Evolutionary conservation across 1,284 basidiomycete genomes (phyloP), one percentile per base, ranked within the genome.

Genomic region (Golubevia sp.): DNA sequence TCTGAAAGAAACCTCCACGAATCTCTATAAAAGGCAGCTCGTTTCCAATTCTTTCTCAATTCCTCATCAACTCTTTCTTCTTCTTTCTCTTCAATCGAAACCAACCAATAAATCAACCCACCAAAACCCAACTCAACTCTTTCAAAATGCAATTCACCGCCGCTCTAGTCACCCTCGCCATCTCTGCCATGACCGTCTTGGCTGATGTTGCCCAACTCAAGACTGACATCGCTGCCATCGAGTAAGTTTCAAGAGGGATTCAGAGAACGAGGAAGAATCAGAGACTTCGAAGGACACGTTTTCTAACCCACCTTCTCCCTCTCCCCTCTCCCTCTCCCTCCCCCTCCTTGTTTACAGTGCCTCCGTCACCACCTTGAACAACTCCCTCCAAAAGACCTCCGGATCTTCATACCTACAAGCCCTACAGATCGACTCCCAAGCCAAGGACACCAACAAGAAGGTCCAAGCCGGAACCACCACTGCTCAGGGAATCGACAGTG

Each of bases 131-230:
- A 8, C 11, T 18, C 11, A 44, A 44, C 38, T 44, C n/a, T n/a
- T 11, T n/a, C 18, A 59, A 50, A 24, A 59, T 59, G 57, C 57
- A 59, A 53, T 25, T 59, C 57, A 23, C 57, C 18, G 13, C 24
- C 23, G 38, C 57, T 34, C 57, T 59, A 26, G 26, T 53, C 6
- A 30, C 18, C 23, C 18, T 59, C 20, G 54, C 57, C 23, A 59
- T 49, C 15, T 59, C 44, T 24, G 24, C 26, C 7, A 23, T 25
- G 13, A 59, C 38, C 18, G 38, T 44, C 38, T 44, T 44, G 11
- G 38, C 38, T 44, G 38, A 44, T 18, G 18, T 44, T 44, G 38
- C 38, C 18, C 38, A 44, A 44, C 38, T 44, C 38, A 44, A 44
- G 38, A 44, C 38, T 18, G 38, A 44, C 38, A 44, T 44, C 18